Conservation (phyloP, 108 stramenopile species). For the Asterionellopsis glacialis region DNA sequence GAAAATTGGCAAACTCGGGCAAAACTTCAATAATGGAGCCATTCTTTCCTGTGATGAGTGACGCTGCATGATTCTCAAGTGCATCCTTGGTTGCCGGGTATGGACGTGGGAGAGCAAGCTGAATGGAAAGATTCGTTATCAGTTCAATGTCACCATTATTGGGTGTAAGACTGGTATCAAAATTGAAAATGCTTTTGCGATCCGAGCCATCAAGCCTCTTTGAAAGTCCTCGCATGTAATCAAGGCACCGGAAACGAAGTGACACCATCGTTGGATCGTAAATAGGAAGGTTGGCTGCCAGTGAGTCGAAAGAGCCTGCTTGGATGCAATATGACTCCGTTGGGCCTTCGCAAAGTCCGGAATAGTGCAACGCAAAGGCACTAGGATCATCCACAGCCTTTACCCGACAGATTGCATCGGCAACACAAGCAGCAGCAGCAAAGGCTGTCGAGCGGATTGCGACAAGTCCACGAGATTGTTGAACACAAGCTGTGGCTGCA, state of each 20-base stretch:
- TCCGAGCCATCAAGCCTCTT: slow-evolving; percentile 62
- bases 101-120: slow-evolving; percentile 75
- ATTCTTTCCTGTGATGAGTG: slow-evolving; percentile 72
- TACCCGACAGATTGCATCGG: slow-evolving; percentile 94
- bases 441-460: slow-evolving; percentile 96
- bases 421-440: slow-evolving; percentile 92
- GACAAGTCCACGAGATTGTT: slow-evolving; percentile 93
- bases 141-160: slow-evolving; percentile 76
- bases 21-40: slow-evolving; percentile 90
- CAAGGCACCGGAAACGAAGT: slow-evolving; percentile 88
- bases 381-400: slow-evolving; percentile 93
- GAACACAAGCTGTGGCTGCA: slow-evolving; percentile 88
- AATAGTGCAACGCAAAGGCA: slow-evolving; percentile 93
- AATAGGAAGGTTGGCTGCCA: slow-evolving; percentile 91
- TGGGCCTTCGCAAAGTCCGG: slow-evolving; percentile 92
- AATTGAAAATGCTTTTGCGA: slow-evolving; percentile 86
- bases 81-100: slow-evolving; percentile 60
- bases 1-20: slow-evolving; percentile 96
- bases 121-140: slow-evolving; percentile 77
- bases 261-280: slow-evolving; percentile 84
- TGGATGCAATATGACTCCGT: slow-evolving; percentile 94
- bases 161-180: slow-evolving; percentile 68
- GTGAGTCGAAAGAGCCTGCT: slow-evolving; percentile 90
- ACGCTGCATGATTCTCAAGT: slow-evolving; percentile 61
- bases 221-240: slow-evolving; percentile 86